Conservation (phyloP, 495 filamentous ascomycete genomes). For the Saxophila tyrrhenica region DNA sequence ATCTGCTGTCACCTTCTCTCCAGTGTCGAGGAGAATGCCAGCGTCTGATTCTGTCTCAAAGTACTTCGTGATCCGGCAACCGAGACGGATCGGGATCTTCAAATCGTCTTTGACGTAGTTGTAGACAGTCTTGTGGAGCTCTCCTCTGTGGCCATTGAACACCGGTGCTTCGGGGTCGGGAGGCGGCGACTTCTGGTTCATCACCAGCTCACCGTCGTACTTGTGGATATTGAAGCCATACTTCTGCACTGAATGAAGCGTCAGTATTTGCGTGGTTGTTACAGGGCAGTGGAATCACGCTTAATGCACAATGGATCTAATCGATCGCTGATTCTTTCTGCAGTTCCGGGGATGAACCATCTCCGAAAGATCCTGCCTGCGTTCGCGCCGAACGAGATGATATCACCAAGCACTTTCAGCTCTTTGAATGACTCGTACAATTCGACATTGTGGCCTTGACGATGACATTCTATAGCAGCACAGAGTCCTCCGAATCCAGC, state of each 20-base stretch:
- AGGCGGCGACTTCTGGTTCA: constrained; percentile 39
- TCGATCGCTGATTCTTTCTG: constrained; percentile 32
- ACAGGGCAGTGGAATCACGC: too few species aligned
- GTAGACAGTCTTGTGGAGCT: constrained; percentile 48
- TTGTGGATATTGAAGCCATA: constrained; percentile 43
- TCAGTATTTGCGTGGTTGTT: too few species aligned
- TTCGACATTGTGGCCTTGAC: constrained; percentile 51
- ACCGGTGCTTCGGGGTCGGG: constrained; percentile 40
- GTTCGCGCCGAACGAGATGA: constrained; percentile 54
- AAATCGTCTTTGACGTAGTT: constrained; percentile 45
- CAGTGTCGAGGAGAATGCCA: constrained; percentile 43
- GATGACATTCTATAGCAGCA: constrained; percentile 49
- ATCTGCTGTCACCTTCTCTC: constrained; percentile 38
- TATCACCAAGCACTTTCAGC: constrained; percentile 49
- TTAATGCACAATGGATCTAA: constrained; percentile 43
- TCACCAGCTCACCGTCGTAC: constrained; percentile 46
- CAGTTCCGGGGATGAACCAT: constrained; percentile 32
- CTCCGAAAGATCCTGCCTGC: constrained; percentile 25
- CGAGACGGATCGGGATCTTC: constrained; percentile 45
- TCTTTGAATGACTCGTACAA: constrained; percentile 49
- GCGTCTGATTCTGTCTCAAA: constrained; percentile 44
- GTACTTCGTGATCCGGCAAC: constrained; percentile 41
- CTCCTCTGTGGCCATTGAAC: constrained; percentile 51
- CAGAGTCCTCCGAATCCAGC: constrained; percentile 49
- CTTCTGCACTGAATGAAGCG: constrained; percentile 27